Evolutionary conservation across 225 moss, liverwort and hornwort genomes (phyloP).

Genomic region (Marchantia polymorpha): DNA sequence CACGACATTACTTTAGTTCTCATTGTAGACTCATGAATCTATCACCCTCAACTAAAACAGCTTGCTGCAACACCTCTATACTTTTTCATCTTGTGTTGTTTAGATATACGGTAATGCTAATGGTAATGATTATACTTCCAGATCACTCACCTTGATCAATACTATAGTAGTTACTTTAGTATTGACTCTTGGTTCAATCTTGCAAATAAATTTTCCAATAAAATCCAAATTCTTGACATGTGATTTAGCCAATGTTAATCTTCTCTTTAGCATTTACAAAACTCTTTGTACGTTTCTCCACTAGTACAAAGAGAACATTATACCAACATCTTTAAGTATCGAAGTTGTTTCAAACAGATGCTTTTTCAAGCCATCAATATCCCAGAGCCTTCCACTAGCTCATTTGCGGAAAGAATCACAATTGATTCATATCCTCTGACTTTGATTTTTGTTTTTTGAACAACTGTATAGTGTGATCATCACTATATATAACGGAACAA

Average conservation of each 20-base stretch:
- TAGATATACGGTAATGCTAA: too few species aligned
- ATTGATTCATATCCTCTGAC: conserved; percentile 44
- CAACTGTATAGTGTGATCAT: too few species aligned
- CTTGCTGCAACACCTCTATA: conserved; percentile 92
- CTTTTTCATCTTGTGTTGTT: conserved; percentile 89
- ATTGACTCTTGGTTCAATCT: conserved; percentile 93
- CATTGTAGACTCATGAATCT: conserved; percentile 84
- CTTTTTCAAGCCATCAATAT: conserved; percentile 38
- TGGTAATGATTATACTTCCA: too few species aligned
- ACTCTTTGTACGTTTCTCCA: conserved; percentile 76
- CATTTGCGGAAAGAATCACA: conserved; percentile 39
- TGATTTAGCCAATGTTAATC: conserved; percentile 67
- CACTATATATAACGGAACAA: too few species aligned
- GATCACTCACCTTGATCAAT: conserved; percentile 75
- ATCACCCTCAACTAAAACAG: conserved; percentile 86
- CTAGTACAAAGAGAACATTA: conserved; percentile 68
- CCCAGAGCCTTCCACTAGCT: conserved; percentile 35
- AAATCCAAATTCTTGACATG: too few species aligned
- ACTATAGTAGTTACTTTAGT: conserved; percentile 65
- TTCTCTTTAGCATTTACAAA: conserved; percentile 70
- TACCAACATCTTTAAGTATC: conserved; percentile 73
- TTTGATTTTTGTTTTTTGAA: too few species aligned
- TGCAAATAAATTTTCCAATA: conserved; percentile 83
- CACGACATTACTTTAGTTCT: conserved; percentile 94
- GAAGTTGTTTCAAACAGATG: conserved; percentile 48